Evolutionary conservation across 2,329 filamentous ascomycete genomes (phyloP).

Genomic region (Kalmusia sp.): DNA sequence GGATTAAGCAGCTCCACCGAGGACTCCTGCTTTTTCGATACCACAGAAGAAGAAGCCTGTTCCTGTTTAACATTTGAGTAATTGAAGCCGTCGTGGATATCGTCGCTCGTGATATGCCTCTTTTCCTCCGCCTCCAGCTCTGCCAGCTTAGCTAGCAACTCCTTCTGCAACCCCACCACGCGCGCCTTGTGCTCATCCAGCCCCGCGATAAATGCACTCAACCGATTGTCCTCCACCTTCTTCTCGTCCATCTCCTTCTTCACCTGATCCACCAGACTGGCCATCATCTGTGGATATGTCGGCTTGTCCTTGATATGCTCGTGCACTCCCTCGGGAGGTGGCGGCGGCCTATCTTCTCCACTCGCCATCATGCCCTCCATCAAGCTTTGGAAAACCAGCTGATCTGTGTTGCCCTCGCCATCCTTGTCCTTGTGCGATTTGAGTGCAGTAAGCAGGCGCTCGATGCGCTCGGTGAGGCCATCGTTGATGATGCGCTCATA

Average conservation of each 20-base stretch:
- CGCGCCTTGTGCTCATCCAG: conserved; percentile 79
- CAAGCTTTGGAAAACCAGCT: conserved; percentile 87
- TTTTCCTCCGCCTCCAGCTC: conserved; percentile 85
- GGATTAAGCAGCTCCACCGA: conserved; percentile 79
- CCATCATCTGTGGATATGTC: conserved; percentile 97
- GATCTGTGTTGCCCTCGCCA: conserved; percentile 63
- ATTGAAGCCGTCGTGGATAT: conserved; percentile 87
- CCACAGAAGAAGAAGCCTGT: conserved; percentile 34
- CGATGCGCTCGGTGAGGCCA: conserved; percentile 84
- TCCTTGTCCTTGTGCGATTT: conserved; percentile 69
- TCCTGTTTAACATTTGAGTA: conserved; percentile 73
- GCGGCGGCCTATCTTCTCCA: conserved; percentile 71
- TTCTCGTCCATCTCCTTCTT: conserved; percentile 81
- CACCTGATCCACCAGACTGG: conserved; percentile 91
- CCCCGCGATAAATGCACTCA: conserved; percentile 78
- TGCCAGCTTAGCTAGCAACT: conserved; percentile 75
- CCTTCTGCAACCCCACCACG: conserved; percentile 77
- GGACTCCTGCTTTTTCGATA: conserved; percentile 26
- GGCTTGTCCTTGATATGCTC: conserved; percentile 76
- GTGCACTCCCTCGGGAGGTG: conserved; percentile 81
- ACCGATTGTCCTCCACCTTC: conserved; percentile 70
- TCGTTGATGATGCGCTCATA: conserved; percentile 95
- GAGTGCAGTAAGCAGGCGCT: conserved; percentile 75
- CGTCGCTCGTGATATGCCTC: conserved; percentile 92
- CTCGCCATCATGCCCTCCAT: conserved; percentile 76